Conservation (phyloP, 257 asterid species). For the Lavandula angustifolia region DNA sequence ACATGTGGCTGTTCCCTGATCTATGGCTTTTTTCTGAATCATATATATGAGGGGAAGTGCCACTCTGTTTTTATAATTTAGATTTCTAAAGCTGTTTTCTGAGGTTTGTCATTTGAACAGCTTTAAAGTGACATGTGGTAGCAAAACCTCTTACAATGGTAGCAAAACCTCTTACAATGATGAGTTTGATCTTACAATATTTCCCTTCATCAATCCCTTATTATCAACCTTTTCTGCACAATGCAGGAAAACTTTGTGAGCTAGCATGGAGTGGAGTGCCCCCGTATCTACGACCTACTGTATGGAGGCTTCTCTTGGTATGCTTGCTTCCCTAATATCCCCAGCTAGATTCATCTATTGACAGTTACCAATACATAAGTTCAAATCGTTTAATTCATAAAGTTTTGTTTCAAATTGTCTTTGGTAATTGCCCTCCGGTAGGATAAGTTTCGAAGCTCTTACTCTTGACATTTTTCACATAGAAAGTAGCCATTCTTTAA, state of each 20-base stretch:
- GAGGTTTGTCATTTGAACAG: neutral
- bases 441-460: constrained; percentile 2
- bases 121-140: neutral
- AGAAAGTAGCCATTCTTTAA: neutral
- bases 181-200: neutral
- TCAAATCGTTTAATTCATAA: neutral
- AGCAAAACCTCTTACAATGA: neutral
- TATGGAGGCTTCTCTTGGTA: constrained; percentile 98
- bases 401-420: constrained; percentile 7
- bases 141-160: no score
- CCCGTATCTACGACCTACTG: constrained; percentile 75
- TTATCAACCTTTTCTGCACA: constrained; percentile 3
- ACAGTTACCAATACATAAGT: neutral
- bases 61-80: neutral
- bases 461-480: neutral
- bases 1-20: neutral
- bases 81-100: neutral
- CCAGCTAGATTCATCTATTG: neutral
- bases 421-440: neutral
- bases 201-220: constrained; percentile 16
- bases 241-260: constrained; percentile 86
- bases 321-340: constrained; percentile 22
- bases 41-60: neutral
- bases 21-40: neutral
- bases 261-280: constrained; percentile 98